A percentile compares a stretch with the other conserved stretches of the same genome.
Evolutionary conservation across 331 rosid genomes (phyloP).

Genomic region (Acacia pycnantha): DNA sequence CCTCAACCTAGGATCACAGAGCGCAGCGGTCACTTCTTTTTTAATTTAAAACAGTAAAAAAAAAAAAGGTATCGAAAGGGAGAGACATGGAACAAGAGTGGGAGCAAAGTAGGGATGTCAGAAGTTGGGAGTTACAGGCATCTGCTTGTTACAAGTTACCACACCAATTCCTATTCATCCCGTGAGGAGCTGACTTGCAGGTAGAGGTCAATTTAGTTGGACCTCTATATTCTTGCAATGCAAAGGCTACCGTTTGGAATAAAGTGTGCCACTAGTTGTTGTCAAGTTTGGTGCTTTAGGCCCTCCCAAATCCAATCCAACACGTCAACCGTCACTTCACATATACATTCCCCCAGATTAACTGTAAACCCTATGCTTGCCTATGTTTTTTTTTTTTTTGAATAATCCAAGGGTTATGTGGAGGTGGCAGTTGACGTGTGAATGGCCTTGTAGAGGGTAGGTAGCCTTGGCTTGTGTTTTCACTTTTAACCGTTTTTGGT

Average conservation of each 20-base stretch:
- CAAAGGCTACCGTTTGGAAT: not conserved
- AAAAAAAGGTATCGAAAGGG: not conserved
- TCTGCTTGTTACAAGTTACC: not conserved
- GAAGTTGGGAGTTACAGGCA: not conserved
- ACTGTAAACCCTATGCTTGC: not conserved
- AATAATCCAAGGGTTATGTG: too few species aligned
- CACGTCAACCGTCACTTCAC: not conserved
- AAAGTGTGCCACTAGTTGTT: not conserved
- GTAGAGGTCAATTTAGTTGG: not conserved
- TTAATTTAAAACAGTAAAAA: not conserved
- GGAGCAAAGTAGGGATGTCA: not conserved
- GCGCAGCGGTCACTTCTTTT: not conserved
- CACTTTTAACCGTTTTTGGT: not conserved
- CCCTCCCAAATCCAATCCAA: not conserved
- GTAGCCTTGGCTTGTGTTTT: not conserved
- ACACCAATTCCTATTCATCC: not conserved
- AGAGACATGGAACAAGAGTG: not conserved
- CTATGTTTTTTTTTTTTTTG: not conserved
- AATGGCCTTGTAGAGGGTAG: not conserved
- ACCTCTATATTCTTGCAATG: not conserved
- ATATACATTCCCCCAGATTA: not conserved
- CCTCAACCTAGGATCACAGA: conserved; percentile 7
- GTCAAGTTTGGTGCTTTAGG: not conserved
- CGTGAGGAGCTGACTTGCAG: not conserved
- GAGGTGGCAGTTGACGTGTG: not conserved